phyloP scores from a whole-genome alignment of 2,329 filamentous ascomycete species.

The Erysiphe pulchra region DNA sequence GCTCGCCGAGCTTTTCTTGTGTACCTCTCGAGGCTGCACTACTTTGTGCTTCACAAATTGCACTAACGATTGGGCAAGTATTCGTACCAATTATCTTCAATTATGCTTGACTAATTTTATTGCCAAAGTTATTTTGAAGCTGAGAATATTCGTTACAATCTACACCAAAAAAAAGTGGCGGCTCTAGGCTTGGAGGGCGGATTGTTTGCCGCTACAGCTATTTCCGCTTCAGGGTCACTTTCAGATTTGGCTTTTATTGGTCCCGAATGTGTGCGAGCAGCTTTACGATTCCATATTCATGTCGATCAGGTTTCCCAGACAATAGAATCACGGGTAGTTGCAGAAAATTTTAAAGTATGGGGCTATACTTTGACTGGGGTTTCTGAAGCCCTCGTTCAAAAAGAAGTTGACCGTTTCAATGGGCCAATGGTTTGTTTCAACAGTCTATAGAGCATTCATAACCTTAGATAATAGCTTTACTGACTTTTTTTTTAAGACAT shows the following conservation, averaged over 20 bases:
- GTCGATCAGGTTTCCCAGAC: constrained; percentile 7
- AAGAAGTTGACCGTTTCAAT: constrained; percentile 1
- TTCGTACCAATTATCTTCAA: neutral
- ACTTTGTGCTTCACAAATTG: constrained; percentile 17
- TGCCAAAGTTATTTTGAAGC: neutral
- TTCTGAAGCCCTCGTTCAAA: neutral
- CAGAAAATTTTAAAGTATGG: neutral
- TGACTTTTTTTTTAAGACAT: neutral
- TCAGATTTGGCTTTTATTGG: constrained; percentile 34
- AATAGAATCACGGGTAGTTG: neutral
- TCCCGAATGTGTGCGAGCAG: constrained; percentile 35
- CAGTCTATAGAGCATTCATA: neutral
- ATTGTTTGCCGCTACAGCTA: constrained; percentile 40
- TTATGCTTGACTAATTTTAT: neutral
- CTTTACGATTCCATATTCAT: constrained; percentile 23
- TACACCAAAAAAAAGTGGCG: neutral
- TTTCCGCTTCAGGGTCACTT: constrained; percentile 35
- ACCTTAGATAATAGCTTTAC: neutral
- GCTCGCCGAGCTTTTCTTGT: neutral
- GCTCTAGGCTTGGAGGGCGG: constrained; percentile 23
- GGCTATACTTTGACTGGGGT: neutral
- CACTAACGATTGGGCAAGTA: constrained; percentile 19
- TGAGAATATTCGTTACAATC: neutral
- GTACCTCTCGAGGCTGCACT: constrained; percentile 17
- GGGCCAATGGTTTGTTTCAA: neutral